Evolutionary conservation across 2,329 filamentous ascomycete genomes (phyloP).

Genomic region (Penicillium sumatraense): DNA sequence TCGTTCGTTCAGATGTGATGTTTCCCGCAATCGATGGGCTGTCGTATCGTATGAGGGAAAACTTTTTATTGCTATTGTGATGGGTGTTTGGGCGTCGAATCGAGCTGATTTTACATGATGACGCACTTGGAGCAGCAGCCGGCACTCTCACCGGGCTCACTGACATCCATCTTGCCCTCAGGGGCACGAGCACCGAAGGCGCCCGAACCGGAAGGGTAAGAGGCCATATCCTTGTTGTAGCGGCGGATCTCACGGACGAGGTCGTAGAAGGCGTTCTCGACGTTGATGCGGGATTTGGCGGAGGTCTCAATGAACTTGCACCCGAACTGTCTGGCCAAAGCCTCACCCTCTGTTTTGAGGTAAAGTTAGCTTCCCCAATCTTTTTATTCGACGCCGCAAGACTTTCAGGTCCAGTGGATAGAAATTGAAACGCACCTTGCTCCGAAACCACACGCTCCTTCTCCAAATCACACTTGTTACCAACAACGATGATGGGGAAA

Average conservation of each 20-base stretch:
- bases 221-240: constrained; percentile 98
- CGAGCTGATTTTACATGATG: constrained; percentile 64
- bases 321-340: constrained; percentile 81
- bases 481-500: constrained; percentile 98
- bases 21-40: constrained; percentile 10
- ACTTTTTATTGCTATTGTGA: constrained; percentile 5
- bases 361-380: background rate
- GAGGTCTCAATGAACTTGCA: constrained; percentile 99
- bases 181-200: constrained; percentile 66
- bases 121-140: constrained; percentile 87
- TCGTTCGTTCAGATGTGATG: constrained; percentile 1
- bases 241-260: constrained; percentile 96
- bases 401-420: too few relatives aligned
- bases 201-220: constrained; percentile 72
- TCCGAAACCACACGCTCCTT: constrained; percentile 86
- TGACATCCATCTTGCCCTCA: constrained; percentile 75
- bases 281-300: constrained; percentile 96
- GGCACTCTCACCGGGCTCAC: constrained; percentile 53
- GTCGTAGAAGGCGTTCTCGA: constrained; percentile 98
- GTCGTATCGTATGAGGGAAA: constrained; percentile 20
- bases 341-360: constrained; percentile 76
- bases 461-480: constrained; percentile 99
- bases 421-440: constrained; percentile 69
- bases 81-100: background rate
- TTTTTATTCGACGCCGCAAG: too few relatives aligned